phyloP scores from a whole-genome alignment of 169 alveolate genomes.

The Eimeria praecox region DNA sequence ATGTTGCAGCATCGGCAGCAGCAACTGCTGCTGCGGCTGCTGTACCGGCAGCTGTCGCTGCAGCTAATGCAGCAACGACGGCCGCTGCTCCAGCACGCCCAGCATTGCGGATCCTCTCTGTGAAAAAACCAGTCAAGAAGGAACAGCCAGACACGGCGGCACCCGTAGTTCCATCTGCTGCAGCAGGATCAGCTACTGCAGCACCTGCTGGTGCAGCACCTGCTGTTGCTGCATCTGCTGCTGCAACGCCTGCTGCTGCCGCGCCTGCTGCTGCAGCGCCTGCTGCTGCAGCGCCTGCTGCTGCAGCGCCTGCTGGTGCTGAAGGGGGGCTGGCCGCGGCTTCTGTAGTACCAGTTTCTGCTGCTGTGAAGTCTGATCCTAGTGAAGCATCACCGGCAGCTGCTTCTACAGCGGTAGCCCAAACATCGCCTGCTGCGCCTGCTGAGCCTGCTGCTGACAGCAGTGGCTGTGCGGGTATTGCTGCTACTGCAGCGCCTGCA shows the following conservation, averaged over 20 bases:
- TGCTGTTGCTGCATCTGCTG: background rate
- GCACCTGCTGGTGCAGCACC: background rate
- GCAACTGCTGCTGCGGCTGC: slow-evolving; percentile 58
- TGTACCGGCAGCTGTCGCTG: slow-evolving; percentile 54
- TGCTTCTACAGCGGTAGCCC: background rate
- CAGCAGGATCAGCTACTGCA: background rate
- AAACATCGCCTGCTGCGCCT: background rate
- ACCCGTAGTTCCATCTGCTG: background rate
- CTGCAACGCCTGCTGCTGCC: background rate
- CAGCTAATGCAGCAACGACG: slow-evolving; percentile 14
- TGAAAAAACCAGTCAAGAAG: slow-evolving; percentile 32
- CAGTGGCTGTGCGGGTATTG: background rate
- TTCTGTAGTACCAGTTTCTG: background rate
- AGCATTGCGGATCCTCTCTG: background rate
- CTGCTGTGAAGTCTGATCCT: background rate
- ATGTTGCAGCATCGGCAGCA: slow-evolving; percentile 56
- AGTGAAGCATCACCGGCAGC: background rate
- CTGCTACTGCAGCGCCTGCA: background rate
- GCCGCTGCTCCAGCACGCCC: slow-evolving; percentile 49
- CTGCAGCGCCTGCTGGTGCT: slow-evolving; percentile 3
- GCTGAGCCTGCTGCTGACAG: background rate
- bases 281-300: slow-evolving; percentile 1
- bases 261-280: slow-evolving; percentile 11
- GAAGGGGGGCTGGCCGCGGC: background rate
- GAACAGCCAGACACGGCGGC: background rate